Percentiles rank a stretch among this genome's conserved stretches.
phyloP scores from a whole-genome alignment of 2,329 filamentous ascomycete species.

The Colletotrichum coccodes region DNA sequence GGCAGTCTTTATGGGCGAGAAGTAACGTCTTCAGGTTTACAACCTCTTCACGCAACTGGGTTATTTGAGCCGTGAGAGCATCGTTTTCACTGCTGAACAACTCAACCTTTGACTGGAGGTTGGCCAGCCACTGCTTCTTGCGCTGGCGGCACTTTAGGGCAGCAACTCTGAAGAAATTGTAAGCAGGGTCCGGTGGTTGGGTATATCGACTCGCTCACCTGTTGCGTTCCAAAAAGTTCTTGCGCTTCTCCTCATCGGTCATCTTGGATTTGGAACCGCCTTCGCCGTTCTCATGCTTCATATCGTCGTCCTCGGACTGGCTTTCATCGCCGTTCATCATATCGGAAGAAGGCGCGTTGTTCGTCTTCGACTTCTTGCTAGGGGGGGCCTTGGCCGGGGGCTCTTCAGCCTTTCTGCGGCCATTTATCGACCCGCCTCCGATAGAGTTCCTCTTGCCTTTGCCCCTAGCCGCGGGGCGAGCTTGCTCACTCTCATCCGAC shows the following conservation, averaged over 20 bases:
- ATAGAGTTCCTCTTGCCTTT: slow-evolving; percentile 74
- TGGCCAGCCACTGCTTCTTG: slow-evolving; percentile 99
- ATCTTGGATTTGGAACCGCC: slow-evolving; percentile 79
- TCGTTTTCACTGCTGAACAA: slow-evolving; percentile 94
- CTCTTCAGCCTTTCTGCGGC: slow-evolving; percentile 83
- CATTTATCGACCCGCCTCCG: slow-evolving; percentile 61
- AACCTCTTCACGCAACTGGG: slow-evolving; percentile 88
- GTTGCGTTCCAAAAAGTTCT: slow-evolving; percentile 97
- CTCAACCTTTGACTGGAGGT: slow-evolving; percentile 94
- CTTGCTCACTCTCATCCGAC: slow-evolving; percentile 78
- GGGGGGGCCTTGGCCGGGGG: slow-evolving; percentile 69
- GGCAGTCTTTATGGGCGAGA: slow-evolving; percentile 95
- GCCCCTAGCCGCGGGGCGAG: slow-evolving; percentile 71
- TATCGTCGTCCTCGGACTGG: slow-evolving; percentile 57
- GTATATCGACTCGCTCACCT: slow-evolving; percentile 69
- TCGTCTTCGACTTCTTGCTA: slow-evolving; percentile 77
- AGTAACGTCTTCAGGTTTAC: slow-evolving; percentile 94
- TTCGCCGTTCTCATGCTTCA: slow-evolving; percentile 59
- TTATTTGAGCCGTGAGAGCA: slow-evolving; percentile 83
- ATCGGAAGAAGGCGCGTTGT: slow-evolving; percentile 48
- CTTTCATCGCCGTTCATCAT: slow-evolving; percentile 41
- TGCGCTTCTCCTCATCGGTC: slow-evolving; percentile 98
- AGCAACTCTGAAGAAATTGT: slow-evolving; percentile 74
- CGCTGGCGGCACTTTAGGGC: slow-evolving; percentile 96
- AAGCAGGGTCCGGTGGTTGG: slow-evolving; percentile 32